Conservation (phyloP, 495 filamentous ascomycete genomes). For the Aspergillus sparsus region DNA sequence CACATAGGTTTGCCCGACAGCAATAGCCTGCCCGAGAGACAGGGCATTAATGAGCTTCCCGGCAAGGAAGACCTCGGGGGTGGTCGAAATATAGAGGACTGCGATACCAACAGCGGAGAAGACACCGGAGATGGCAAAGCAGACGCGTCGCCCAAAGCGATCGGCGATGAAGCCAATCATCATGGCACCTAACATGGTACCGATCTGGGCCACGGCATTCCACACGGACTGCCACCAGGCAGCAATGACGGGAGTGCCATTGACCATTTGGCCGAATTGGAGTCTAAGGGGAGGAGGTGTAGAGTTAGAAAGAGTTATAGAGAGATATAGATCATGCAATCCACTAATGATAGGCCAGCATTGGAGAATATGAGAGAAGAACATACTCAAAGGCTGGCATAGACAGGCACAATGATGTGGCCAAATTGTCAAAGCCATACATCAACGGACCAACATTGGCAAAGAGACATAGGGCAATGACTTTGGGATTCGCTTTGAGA, state of each 20-base stretch:
- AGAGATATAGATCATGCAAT: no score
- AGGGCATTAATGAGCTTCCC: constrained; percentile 32
- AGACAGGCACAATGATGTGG: constrained; percentile 25
- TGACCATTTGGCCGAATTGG: constrained; percentile 15
- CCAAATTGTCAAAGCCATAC: constrained; percentile 35
- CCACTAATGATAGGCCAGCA: no score
- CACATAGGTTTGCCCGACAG: constrained; percentile 31
- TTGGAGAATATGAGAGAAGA: neutral
- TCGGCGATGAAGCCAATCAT: constrained; percentile 27
- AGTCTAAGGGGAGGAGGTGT: neutral
- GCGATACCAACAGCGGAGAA: constrained; percentile 28
- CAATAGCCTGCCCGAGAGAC: constrained; percentile 24
- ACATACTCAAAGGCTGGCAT: constrained; percentile 32
- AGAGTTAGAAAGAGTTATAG: no score
- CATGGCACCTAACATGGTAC: constrained; percentile 28
- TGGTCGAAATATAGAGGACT: constrained; percentile 21
- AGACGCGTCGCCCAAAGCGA: constrained; percentile 24
- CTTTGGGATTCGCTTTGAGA: constrained; percentile 15
- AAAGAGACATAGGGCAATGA: constrained; percentile 25
- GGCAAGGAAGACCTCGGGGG: constrained; percentile 26
- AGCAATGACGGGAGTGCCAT: constrained; percentile 25
- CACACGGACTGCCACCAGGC: constrained; percentile 34
- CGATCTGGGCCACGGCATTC: constrained; percentile 31
- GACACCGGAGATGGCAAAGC: constrained; percentile 22
- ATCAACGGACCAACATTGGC: constrained; percentile 26